Conservation (phyloP, 257 asterid species). For the Eustoma russellianum region DNA sequence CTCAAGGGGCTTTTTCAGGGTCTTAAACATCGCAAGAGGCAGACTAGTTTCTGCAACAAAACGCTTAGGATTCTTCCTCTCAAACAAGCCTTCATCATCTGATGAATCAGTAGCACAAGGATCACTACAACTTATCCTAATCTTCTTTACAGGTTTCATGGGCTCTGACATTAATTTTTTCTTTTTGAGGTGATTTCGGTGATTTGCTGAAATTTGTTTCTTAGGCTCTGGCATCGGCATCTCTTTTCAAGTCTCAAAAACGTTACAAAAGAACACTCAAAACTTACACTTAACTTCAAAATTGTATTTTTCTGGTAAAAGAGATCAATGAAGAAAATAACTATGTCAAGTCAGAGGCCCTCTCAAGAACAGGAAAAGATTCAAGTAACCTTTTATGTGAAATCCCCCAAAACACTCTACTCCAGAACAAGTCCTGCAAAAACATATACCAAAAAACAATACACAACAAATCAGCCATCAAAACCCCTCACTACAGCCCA, state of each 20-base stretch:
- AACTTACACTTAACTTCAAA: conserved; percentile 10
- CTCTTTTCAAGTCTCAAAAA: conserved; percentile 7
- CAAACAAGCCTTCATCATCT: conserved; percentile 40
- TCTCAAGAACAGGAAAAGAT: conserved; percentile 65
- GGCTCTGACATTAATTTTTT: conserved; percentile 14
- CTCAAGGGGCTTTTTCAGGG: conserved; percentile 10
- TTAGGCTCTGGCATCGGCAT: conserved; percentile 32
- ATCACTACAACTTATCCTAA: conserved; percentile 53
- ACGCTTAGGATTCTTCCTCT: conserved; percentile 30
- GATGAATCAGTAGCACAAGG: conserved; percentile 94
- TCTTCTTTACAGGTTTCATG: conserved; percentile 26
- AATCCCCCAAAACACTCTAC: conserved; percentile 91
- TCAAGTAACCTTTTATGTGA: conserved; percentile 66
- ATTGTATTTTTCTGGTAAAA: conserved; percentile 8
- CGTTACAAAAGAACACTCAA: conserved; percentile 11
- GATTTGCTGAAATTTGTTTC: conserved; percentile 22
- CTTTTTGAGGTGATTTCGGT: conserved; percentile 17
- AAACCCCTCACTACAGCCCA: conserved; percentile 8
- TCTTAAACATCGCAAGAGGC: conserved; percentile 14
- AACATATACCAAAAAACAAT: conserved; percentile 1
- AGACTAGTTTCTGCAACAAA: conserved; percentile 41
- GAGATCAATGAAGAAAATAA: conserved; percentile 1
- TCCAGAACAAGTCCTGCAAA: conserved; percentile 92
- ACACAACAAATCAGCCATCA: conserved; percentile 29
- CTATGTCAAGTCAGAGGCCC: conserved; percentile 33